Percentiles rank a stretch among this genome's conserved stretches.
phyloP scores from a whole-genome alignment of 1,284 basidiomycete genomes.

The Cystobasidium sp. region DNA sequence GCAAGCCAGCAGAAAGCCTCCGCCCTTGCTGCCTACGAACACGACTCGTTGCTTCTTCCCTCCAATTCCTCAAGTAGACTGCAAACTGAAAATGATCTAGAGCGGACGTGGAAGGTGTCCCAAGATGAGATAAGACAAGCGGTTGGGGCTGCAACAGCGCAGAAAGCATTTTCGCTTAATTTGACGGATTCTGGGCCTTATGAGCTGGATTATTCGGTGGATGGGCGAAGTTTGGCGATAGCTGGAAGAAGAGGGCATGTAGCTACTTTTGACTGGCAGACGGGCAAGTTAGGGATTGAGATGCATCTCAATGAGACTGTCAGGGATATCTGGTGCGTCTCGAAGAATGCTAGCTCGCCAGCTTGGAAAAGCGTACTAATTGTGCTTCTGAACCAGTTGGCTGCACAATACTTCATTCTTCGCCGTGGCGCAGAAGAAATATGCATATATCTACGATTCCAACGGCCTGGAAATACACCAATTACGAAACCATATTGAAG shows the following conservation, averaged over 20 bases:
- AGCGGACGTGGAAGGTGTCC: slow-evolving; percentile 83
- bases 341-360: not conserved
- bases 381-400: slow-evolving; percentile 64
- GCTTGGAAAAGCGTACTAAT: not conserved
- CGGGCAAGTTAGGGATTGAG: slow-evolving; percentile 83
- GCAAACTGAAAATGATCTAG: slow-evolving; percentile 74
- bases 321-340: slow-evolving; percentile 79
- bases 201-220: slow-evolving; percentile 78
- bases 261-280: slow-evolving; percentile 95
- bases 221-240: slow-evolving; percentile 84
- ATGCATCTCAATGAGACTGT: slow-evolving; percentile 87
- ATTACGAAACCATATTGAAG: slow-evolving; percentile 80
- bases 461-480: slow-evolving; percentile 91
- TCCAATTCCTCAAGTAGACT: slow-evolving; percentile 69
- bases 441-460: slow-evolving; percentile 93
- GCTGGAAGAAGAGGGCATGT: slow-evolving; percentile 82
- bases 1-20: slow-evolving; percentile 40
- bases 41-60: slow-evolving; percentile 59
- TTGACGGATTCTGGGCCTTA: slow-evolving; percentile 84
- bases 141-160: slow-evolving; percentile 64
- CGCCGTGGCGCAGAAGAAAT: slow-evolving; percentile 95
- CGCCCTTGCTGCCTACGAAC: slow-evolving; percentile 40
- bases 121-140: slow-evolving; percentile 76
- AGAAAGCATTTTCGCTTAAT: slow-evolving; percentile 76
- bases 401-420: slow-evolving; percentile 90